phyloP scores from a whole-genome alignment of 2,329 filamentous ascomycete genomes.

The Taxawa tesnikishii region DNA sequence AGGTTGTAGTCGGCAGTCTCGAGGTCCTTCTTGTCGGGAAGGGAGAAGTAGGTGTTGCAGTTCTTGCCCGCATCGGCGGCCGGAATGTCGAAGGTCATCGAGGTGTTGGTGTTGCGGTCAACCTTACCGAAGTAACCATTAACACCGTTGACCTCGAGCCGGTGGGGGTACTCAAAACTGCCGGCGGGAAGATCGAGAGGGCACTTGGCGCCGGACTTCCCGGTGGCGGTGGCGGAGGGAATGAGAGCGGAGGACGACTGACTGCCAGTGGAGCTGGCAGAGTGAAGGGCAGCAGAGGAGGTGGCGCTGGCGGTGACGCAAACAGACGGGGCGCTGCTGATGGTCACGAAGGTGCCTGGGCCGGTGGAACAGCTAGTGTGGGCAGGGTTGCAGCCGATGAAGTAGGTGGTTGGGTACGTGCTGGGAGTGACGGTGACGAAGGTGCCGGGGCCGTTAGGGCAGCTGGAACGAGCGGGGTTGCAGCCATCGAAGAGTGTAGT shows the following conservation, averaged over 20 bases:
- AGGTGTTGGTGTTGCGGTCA: slow-evolving; percentile 2
- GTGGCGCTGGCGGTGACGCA: not conserved
- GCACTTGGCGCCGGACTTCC: too few relatives aligned
- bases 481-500: slow-evolving; percentile 2
- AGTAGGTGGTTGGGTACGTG: slow-evolving; percentile 2
- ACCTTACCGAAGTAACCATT: slow-evolving; percentile 5
- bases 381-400: not conserved
- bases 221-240: slow-evolving; percentile 1
- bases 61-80: slow-evolving; percentile 5
- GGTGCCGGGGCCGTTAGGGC: slow-evolving; percentile 1
- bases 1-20: slow-evolving; percentile 2
- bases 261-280: too few relatives aligned
- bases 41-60: slow-evolving; percentile 4
- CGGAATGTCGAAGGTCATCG: slow-evolving; percentile 5
- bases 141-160: slow-evolving; percentile 5
- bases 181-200: slow-evolving; percentile 4
- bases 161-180: slow-evolving; percentile 5
- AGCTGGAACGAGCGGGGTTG: not conserved
- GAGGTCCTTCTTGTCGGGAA: slow-evolving; percentile 1
- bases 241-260: not conserved
- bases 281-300: slow-evolving; percentile 1
- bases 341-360: slow-evolving; percentile 3
- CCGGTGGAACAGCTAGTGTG: not conserved
- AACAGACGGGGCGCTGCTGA: too few relatives aligned
- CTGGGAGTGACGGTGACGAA: slow-evolving; percentile 5